Conservation (phyloP, 2,329 filamentous ascomycete genomes). For the Paramyrothecium roridum region DNA sequence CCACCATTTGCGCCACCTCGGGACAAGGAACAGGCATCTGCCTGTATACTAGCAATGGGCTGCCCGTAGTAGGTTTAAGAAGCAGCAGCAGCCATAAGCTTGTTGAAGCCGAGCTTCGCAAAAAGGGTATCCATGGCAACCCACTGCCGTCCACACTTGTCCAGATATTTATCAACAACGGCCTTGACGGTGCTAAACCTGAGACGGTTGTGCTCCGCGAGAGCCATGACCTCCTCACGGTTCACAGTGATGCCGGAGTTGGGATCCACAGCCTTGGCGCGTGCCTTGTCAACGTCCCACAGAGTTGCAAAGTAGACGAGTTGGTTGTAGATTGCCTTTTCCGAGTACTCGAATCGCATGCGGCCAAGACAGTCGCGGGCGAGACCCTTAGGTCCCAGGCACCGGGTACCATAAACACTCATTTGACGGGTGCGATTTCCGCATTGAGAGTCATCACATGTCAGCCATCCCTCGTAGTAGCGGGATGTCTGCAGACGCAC, state of each 20-base stretch:
- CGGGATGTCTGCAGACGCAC: conserved; percentile 73
- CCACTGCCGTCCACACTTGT: conserved; percentile 88
- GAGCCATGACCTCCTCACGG: conserved; percentile 62
- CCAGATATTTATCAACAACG: conserved; percentile 79
- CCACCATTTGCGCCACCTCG: too few relatives aligned
- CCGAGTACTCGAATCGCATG: conserved; percentile 84
- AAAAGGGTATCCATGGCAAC: conserved; percentile 92
- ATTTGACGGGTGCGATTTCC: conserved; percentile 86
- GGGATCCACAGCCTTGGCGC: conserved; percentile 44
- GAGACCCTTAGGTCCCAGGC: conserved; percentile 81
- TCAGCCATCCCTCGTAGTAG: conserved; percentile 91
- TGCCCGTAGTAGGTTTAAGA: background rate
- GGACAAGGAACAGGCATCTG: too few relatives aligned
- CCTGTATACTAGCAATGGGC: too few relatives aligned
- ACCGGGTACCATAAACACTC: conserved; percentile 87
- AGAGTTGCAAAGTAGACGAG: conserved; percentile 80
- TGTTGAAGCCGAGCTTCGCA: conserved; percentile 58
- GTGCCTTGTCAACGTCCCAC: conserved; percentile 87
- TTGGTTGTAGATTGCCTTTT: conserved; percentile 94
- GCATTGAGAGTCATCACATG: conserved; percentile 87
- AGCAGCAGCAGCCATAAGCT: conserved; percentile 14
- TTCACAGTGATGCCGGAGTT: conserved; percentile 40
- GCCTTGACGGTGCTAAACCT: conserved; percentile 74
- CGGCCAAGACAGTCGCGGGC: conserved; percentile 79
- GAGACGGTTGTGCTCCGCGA: conserved; percentile 79